phyloP scores from a whole-genome alignment of 371 early-diverging fungal species.

The Zychaea mexicana region DNA sequence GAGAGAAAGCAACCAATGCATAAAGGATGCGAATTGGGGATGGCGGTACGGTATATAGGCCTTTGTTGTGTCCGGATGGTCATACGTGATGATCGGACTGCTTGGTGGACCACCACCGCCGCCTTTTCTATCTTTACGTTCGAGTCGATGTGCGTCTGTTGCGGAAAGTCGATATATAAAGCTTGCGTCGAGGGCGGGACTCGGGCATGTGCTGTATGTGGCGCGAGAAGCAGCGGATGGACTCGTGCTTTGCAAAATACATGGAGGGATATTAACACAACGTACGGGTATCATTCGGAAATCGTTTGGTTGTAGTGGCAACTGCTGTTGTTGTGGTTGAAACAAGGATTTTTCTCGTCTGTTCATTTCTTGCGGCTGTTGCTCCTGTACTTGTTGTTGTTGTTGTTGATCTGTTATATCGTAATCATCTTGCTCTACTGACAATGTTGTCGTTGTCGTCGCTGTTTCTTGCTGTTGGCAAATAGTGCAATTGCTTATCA shows the following conservation, averaged over 20 bases:
- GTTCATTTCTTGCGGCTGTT: too few species aligned
- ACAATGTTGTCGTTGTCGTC: too few species aligned
- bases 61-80: neutral
- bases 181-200: neutral
- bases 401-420: too few species aligned
- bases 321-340: too few species aligned
- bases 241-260: too few species aligned
- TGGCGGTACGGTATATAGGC: conserved; percentile 3
- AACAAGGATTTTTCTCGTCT: too few species aligned
- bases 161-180: neutral
- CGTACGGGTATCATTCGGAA: neutral
- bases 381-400: too few species aligned
- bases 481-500: neutral
- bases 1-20: too few species aligned
- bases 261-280: neutral
- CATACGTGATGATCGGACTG: neutral
- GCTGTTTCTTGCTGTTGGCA: too few species aligned
- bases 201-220: neutral
- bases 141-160: neutral
- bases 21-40: neutral
- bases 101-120: neutral
- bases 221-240: too few species aligned
- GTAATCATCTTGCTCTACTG: too few species aligned
- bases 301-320: too few species aligned
- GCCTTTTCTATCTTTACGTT: neutral